Base-by-base conservation (phyloP, 306 rosid genomes). In the Datisca glomerata region DNA sequence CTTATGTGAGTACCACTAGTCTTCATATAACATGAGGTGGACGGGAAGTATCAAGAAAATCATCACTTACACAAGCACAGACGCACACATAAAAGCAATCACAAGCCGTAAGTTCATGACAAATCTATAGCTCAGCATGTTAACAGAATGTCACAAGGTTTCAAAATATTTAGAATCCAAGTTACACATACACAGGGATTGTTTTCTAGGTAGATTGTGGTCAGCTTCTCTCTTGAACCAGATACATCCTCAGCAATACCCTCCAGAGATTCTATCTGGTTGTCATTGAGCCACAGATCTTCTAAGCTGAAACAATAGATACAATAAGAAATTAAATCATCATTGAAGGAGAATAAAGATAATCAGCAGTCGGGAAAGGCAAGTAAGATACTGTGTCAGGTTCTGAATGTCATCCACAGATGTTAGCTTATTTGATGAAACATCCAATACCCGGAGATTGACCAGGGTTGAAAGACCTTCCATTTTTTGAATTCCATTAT, bases 211-310 rank as follows among this genome's bases (percentile, higher is more conserved):
- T 91, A 91, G 61, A 91, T 66, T 29, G 98, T 91, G 41, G 79
- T 56, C 49, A 80, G 91, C 70, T 80, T 80, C 62, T 84, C 78
- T 73, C 48, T 72, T 29, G 96, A 91, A 55, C 96, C 94, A 51
- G 61, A 62, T 49, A 78, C 92, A 45, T 72, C 92, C 75, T 78
- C 73, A 21, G 70, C 69, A 49, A 84, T 22, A 40, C 74, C 69
- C 43, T 84, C 80, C 7, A 80, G 68, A 45, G 81, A 66, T 61
- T 67, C 92, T 63, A 91, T 70, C 47, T 60, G 81, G 69, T 84
- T 91, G 74, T 91, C 94, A 36, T 91, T 91, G 56, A 91, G 84
- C 96, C 96, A 89, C 19, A 91, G 61, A 69, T 91, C 98, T 71
- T 91, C 96, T 51, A 91, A 69, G 62, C 98, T 84, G 69, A 27